A percentile compares a stretch with the other conserved stretches of the same genome.
These are phyloP conservation scores for Haematococcus lacustris DNA, from an alignment of 139 green algal species.

Conservation along the genomic window DNA sequence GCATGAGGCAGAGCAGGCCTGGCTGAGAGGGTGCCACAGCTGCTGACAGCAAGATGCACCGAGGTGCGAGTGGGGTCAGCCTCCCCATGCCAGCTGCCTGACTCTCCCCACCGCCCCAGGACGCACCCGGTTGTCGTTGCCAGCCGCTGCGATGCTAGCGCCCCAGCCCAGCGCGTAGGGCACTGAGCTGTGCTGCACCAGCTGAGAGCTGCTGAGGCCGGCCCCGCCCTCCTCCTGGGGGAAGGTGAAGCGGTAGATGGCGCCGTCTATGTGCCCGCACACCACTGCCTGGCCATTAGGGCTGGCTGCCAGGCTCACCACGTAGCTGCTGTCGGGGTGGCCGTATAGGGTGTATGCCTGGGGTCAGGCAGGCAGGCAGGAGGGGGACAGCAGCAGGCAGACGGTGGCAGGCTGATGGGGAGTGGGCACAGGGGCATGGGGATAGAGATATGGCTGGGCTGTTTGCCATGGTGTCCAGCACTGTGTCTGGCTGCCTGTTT, in stretches of 20 bases:
- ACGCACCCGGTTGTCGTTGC: slow-evolving; percentile 56
- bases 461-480: too few species aligned
- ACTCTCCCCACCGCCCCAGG: neutral
- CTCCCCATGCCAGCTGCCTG: too few species aligned
- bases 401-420: too few species aligned
- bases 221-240: slow-evolving; percentile 37
- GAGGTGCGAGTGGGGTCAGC: too few species aligned
- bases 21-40: too few species aligned
- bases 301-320: slow-evolving; percentile 52
- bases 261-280: slow-evolving; percentile 65
- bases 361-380: too few species aligned
- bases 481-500: too few species aligned
- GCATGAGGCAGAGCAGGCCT: too few species aligned
- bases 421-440: too few species aligned
- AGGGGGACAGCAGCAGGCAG: too few species aligned
- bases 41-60: too few species aligned
- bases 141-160: slow-evolving; percentile 42
- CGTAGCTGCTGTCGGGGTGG: slow-evolving; percentile 54
- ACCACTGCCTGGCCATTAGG: slow-evolving; percentile 52
- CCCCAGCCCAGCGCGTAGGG: slow-evolving; percentile 64
- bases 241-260: slow-evolving; percentile 64
- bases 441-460: too few species aligned
- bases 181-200: slow-evolving; percentile 52
- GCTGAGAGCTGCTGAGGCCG: slow-evolving; percentile 26
- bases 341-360: slow-evolving; percentile 58